These are phyloP conservation scores for Alternaria triticina DNA, from an alignment of 2,329 filamentous ascomycete species.

Conservation along the genomic window DNA sequence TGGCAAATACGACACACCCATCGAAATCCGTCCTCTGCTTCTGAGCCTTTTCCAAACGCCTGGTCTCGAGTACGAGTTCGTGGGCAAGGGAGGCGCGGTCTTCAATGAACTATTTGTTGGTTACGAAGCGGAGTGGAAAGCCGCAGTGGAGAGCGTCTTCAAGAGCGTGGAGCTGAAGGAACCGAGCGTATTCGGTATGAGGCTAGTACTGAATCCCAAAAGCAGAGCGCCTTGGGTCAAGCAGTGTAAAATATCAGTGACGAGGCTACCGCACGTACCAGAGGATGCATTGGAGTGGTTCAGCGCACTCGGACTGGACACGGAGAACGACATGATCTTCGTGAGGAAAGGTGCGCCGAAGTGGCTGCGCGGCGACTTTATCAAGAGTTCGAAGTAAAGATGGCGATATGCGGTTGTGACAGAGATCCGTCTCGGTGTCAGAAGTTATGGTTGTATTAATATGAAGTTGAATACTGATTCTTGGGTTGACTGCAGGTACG, in stretches of 20 bases:
- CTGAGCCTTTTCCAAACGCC: constrained; percentile 6
- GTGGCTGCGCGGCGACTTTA: constrained; percentile 14
- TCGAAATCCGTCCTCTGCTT: constrained; percentile 12
- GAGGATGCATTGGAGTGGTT: constrained; percentile 12
- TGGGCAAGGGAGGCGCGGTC: constrained; percentile 7
- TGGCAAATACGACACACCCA: constrained; percentile 14
- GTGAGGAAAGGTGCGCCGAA: constrained; percentile 11
- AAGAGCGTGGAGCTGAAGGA: constrained; percentile 18
- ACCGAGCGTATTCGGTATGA: constrained; percentile 10
- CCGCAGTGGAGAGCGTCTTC: constrained; percentile 7
- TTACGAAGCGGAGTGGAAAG: constrained; percentile 9
- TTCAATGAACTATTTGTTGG: constrained; percentile 16
- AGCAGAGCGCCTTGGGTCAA: constrained; percentile 10
- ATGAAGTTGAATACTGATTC: background rate
- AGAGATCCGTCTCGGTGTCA: background rate
- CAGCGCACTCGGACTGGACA: constrained; percentile 9
- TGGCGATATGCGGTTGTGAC: background rate
- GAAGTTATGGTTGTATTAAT: background rate
- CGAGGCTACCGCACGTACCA: constrained; percentile 12
- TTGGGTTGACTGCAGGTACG: background rate
- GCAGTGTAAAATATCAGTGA: constrained; percentile 11
- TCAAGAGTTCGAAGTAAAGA: constrained; percentile 5
- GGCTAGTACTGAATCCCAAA: constrained; percentile 10
- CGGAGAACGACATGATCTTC: constrained; percentile 19
- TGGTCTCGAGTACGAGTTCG: constrained; percentile 13